These are phyloP conservation scores for Fagopyrum tataricum DNA, from an alignment of 148 eudicot species.

Conservation along the genomic window DNA sequence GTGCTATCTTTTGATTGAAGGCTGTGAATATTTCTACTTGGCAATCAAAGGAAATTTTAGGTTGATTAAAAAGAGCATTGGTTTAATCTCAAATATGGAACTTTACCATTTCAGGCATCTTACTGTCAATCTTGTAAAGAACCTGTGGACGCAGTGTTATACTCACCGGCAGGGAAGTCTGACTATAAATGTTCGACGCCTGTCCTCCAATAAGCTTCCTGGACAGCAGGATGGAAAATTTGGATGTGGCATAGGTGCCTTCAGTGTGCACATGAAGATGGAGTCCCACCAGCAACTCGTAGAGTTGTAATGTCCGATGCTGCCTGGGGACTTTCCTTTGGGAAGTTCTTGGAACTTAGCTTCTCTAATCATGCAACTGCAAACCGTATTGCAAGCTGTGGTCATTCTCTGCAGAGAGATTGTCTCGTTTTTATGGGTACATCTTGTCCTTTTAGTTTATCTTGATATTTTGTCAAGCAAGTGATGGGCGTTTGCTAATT, in stretches of 20 bases:
- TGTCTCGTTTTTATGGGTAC: conserved; percentile 97
- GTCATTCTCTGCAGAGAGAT: conserved; percentile 96
- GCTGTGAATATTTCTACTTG: background rate
- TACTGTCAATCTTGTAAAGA: conserved; percentile 77
- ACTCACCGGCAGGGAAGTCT: conserved; percentile 90
- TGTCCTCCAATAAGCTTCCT: conserved; percentile 54
- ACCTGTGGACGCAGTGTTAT: conserved; percentile 80
- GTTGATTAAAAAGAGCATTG: background rate
- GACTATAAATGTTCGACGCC: conserved; percentile 70
- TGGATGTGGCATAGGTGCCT: conserved; percentile 99
- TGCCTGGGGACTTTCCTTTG: conserved; percentile 98
- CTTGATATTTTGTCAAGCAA: too few species aligned
- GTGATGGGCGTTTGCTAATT: conserved; percentile 12
- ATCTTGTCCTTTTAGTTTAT: too few species aligned
- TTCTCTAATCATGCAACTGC: conserved; percentile 94
- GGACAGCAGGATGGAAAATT: conserved; percentile 88
- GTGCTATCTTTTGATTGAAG: background rate
- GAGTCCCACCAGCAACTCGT: conserved; percentile 84
- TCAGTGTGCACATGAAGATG: conserved; percentile 57
- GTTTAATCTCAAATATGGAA: background rate
- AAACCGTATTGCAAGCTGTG: conserved; percentile 92
- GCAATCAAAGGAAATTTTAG: background rate
- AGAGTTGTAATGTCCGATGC: conserved; percentile 88
- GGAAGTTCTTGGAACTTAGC: conserved; percentile 96
- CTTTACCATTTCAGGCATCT: conserved; percentile 41